Evolutionary conservation across 352 stramenopile genomes (phyloP).

Genomic region (Pythium biforme): DNA sequence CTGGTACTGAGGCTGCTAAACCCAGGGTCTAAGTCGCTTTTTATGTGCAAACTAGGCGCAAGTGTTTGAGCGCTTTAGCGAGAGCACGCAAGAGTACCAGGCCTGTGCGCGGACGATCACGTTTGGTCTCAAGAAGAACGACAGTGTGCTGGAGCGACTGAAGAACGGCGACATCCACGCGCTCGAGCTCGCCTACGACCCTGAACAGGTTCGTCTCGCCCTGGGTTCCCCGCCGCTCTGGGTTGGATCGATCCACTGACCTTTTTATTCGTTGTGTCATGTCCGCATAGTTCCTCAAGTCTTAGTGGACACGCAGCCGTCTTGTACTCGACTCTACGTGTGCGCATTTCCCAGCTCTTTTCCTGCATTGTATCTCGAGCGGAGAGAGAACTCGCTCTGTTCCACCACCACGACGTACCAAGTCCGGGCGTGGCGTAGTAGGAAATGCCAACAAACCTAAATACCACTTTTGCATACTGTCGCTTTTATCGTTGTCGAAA

Average conservation of each 20-base stretch:
- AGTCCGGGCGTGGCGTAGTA: too few relatives aligned
- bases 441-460: neutral
- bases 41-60: too few relatives aligned
- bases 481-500: neutral
- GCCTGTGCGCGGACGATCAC: constrained; percentile 74
- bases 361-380: neutral
- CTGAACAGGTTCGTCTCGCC: constrained; percentile 53
- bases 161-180: constrained; percentile 61
- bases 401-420: neutral
- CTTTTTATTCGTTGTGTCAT: neutral
- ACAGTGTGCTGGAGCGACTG: constrained; percentile 57
- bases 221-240: too few relatives aligned
- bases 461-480: neutral
- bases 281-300: neutral
- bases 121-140: constrained; percentile 75
- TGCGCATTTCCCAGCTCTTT: neutral
- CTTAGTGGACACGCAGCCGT: neutral
- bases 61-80: constrained; percentile 81
- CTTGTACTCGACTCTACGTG: neutral
- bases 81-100: constrained; percentile 76
- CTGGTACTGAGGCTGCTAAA: too few relatives aligned
- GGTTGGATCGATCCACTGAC: too few relatives aligned
- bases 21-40: too few relatives aligned
- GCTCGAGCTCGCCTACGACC: constrained; percentile 70
- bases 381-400: neutral